These are phyloP conservation scores for Selaginella moellendorffii DNA, from an alignment of 75 land plant genomes.

Conservation along the genomic window DNA sequence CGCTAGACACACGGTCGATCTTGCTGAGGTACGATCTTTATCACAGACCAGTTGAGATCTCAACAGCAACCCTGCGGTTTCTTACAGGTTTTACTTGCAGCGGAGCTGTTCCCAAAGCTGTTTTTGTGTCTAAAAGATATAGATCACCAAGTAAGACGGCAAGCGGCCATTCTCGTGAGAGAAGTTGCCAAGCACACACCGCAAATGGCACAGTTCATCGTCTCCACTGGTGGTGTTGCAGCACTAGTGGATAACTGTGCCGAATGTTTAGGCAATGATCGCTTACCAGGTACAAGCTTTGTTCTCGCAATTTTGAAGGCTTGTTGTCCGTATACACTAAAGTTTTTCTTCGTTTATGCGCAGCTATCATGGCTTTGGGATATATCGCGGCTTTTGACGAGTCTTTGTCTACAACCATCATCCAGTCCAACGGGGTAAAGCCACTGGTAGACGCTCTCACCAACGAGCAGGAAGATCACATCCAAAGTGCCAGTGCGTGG, in stretches of 20 bases:
- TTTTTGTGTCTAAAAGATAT: not conserved
- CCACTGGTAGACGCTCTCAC: not conserved
- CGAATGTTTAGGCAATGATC: not conserved
- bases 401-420: not conserved
- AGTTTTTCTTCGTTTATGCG: not conserved
- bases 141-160: not conserved
- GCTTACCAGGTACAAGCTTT: not conserved
- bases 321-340: too few relatives aligned
- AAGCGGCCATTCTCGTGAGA: not conserved
- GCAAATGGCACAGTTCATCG: not conserved
- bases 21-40: conserved; percentile 19
- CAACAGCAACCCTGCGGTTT: not conserved
- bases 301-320: too few relatives aligned
- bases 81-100: not conserved
- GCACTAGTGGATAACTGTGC: not conserved
- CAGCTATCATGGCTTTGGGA: conserved; percentile 6
- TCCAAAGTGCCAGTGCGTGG: conserved; percentile 8
- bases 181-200: not conserved
- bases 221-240: not conserved
- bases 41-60: too few relatives aligned
- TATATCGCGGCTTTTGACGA: conserved; percentile 3
- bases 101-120: not conserved
- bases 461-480: conserved; percentile 5
- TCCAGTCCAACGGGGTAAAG: conserved; percentile 2
- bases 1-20: conserved; percentile 17